Evolutionary conservation across 768 basidiomycete genomes (phyloP).

Genomic region (Amanita polypyramis): DNA sequence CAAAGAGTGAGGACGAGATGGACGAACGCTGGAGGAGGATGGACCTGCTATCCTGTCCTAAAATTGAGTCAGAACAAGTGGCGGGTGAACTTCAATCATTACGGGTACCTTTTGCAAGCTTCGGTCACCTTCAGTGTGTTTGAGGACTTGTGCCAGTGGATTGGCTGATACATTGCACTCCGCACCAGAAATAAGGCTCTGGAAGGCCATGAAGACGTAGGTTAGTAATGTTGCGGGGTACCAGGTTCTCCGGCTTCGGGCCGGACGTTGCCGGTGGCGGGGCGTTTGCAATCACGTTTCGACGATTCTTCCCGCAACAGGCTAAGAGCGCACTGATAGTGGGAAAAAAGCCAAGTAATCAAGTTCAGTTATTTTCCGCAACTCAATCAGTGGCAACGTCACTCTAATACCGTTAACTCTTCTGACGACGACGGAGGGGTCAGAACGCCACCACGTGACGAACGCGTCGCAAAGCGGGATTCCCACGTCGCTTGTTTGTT

Average conservation of each 20-base stretch:
- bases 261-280: constrained; percentile 17
- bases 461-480: constrained; percentile 19
- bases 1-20: neutral
- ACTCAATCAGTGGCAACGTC: too few relatives aligned
- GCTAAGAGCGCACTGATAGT: too few relatives aligned
- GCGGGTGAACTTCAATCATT: neutral
- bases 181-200: constrained; percentile 75
- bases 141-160: constrained; percentile 81
- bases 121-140: constrained; percentile 82
- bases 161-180: constrained; percentile 83
- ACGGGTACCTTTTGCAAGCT: constrained; percentile 72
- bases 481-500: constrained; percentile 35
- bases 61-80: constrained; percentile 6
- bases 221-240: constrained; percentile 7
- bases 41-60: constrained; percentile 71
- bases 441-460: constrained; percentile 30
- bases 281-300: constrained; percentile 10
- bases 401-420: neutral
- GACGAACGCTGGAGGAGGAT: constrained; percentile 56
- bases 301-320: too few relatives aligned
- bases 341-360: too few relatives aligned
- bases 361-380: too few relatives aligned
- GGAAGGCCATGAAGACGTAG: constrained; percentile 60
- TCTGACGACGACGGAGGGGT: neutral
- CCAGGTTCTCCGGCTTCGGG: constrained; percentile 10